Percentiles rank a stretch among this genome's conserved stretches.
These are phyloP conservation scores for Dothidotthia symphoricarpi DNA, from an alignment of 2,329 filamentous ascomycete species.

Conservation along the genomic window DNA sequence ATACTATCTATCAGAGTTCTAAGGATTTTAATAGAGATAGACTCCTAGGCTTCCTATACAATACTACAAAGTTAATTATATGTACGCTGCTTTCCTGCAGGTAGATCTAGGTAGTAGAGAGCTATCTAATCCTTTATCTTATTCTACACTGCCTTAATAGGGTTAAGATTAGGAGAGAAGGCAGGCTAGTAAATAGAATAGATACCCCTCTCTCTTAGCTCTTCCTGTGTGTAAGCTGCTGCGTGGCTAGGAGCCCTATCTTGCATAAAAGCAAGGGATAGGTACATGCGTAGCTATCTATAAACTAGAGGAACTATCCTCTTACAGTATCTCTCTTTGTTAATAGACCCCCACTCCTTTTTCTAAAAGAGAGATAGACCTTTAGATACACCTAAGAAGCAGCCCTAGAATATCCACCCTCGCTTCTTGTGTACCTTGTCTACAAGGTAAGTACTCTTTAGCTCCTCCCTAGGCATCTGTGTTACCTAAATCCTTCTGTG, in stretches of 20 bases:
- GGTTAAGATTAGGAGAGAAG: constrained; percentile 10
- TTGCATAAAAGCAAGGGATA: constrained; percentile 7
- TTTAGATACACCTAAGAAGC: constrained; percentile 23
- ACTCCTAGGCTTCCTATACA: constrained; percentile 5
- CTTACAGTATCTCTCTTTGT: constrained; percentile 16
- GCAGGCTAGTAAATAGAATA: constrained; percentile 4
- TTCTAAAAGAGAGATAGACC: constrained; percentile 32
- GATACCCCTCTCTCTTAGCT: constrained; percentile 3
- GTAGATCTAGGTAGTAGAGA: neutral
- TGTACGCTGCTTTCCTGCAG: neutral
- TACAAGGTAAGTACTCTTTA: constrained; percentile 4
- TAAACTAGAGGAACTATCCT: too few species aligned
- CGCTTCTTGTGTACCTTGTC: constrained; percentile 3
- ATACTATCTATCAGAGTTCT: constrained; percentile 3
- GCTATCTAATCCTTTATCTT: too few species aligned
- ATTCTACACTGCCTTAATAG: constrained; percentile 8
- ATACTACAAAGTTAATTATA: neutral
- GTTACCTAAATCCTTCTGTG: constrained; percentile 5
- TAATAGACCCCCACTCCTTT: constrained; percentile 33
- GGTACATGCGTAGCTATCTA: constrained; percentile 6
- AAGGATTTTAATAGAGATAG: constrained; percentile 1
- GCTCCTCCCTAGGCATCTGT: constrained; percentile 1
- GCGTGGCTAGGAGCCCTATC: constrained; percentile 5
- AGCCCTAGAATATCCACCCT: constrained; percentile 4
- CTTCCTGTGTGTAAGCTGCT: neutral